These are phyloP conservation scores for Lepidium aucheri DNA, from an alignment of 345 rosid species.

Conservation along the genomic window DNA sequence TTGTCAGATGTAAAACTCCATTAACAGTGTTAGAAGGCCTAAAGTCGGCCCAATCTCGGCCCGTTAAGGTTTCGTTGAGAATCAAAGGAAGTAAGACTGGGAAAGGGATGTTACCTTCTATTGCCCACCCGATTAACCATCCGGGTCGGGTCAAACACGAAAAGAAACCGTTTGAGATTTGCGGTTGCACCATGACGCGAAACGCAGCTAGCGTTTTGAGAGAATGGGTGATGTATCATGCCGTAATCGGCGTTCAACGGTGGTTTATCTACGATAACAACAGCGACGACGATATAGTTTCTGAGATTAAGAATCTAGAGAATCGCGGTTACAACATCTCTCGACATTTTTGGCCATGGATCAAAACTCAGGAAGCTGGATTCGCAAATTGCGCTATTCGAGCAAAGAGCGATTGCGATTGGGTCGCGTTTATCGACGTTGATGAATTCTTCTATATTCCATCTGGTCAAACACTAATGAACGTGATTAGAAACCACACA, in stretches of 20 bases:
- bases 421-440: slow-evolving; percentile 82
- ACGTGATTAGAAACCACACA: slow-evolving; percentile 28
- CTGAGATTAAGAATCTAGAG: slow-evolving; percentile 28
- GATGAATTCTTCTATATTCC: slow-evolving; percentile 64
- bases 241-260: slow-evolving; percentile 48
- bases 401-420: slow-evolving; percentile 44
- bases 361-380: slow-evolving; percentile 83
- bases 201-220: slow-evolving; percentile 53
- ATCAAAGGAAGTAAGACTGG: slow-evolving; percentile 49
- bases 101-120: slow-evolving; percentile 36
- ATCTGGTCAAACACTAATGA: slow-evolving; percentile 25
- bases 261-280: slow-evolving; percentile 85
- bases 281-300: slow-evolving; percentile 48
- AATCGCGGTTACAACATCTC: slow-evolving; percentile 35
- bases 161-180: slow-evolving; percentile 38
- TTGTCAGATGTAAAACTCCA: slow-evolving; percentile 75
- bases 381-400: slow-evolving; percentile 73
- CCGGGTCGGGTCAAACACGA: neutral
- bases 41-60: slow-evolving; percentile 8
- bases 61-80: slow-evolving; percentile 52
- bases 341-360: slow-evolving; percentile 79
- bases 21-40: slow-evolving; percentile 36
- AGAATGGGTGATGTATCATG: slow-evolving; percentile 86
- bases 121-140: slow-evolving; percentile 36
- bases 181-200: slow-evolving; percentile 74